phyloP scores from a whole-genome alignment of 2,329 filamentous ascomycete genomes.

The Leptoxyphium fumago region DNA sequence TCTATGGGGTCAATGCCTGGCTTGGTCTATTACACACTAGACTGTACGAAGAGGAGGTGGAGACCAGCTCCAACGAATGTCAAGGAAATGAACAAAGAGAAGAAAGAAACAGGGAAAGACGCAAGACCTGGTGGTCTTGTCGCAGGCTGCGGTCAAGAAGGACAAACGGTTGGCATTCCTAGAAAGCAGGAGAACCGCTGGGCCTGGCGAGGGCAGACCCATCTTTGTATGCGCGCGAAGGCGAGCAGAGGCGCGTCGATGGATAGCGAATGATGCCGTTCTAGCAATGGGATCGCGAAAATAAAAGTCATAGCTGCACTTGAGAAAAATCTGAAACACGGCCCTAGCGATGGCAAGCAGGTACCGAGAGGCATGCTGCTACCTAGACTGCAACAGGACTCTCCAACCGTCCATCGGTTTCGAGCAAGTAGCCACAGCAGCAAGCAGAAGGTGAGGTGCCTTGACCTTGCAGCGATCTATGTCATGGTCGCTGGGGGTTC shows the following conservation, averaged over 20 bases:
- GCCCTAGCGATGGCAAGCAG: neutral
- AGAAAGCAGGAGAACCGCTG: slow-evolving; percentile 7
- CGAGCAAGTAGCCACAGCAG: neutral
- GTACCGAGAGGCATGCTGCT: neutral
- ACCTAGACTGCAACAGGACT: neutral
- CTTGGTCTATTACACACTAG: slow-evolving; percentile 12
- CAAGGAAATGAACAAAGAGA: slow-evolving; percentile 15
- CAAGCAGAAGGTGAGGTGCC: neutral
- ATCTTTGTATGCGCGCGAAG: slow-evolving; percentile 13
- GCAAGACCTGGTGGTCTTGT: slow-evolving; percentile 26
- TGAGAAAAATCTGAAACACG: neutral
- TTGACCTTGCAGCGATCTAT: neutral
- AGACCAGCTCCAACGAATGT: slow-evolving; percentile 28
- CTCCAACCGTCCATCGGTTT: too few species aligned
- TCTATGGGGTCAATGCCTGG: too few species aligned
- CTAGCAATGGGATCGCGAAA: neutral
- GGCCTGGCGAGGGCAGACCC: slow-evolving; percentile 4
- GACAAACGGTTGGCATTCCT: slow-evolving; percentile 12
- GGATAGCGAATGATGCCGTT: slow-evolving; percentile 4
- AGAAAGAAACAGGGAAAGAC: slow-evolving; percentile 23
- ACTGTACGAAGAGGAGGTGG: slow-evolving; percentile 13
- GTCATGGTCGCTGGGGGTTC: neutral
- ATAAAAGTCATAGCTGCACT: neutral
- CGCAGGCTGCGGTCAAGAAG: slow-evolving; percentile 10
- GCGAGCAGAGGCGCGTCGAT: slow-evolving; percentile 2